Conservation (phyloP, 306 rosid genomes). For the Citrullus colocynthis region DNA sequence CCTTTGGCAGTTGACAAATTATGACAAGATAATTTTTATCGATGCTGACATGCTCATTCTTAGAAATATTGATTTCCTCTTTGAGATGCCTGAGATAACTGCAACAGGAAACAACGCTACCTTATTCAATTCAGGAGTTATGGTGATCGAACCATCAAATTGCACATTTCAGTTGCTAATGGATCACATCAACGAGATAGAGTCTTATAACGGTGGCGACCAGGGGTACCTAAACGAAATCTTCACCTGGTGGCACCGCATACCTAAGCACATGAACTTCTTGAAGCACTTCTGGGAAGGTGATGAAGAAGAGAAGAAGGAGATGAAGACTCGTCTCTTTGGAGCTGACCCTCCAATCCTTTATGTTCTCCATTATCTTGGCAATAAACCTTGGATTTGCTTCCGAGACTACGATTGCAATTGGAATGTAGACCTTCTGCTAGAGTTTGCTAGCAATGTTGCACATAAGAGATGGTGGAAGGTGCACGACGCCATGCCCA, state of each 20-base stretch:
- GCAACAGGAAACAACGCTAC: conserved; percentile 81
- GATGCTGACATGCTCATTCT: conserved; percentile 81
- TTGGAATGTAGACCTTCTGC: conserved; percentile 65
- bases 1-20: conserved; percentile 81
- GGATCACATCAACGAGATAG: conserved; percentile 73
- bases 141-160: conserved; percentile 79
- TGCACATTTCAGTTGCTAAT: conserved; percentile 70
- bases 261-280: conserved; percentile 82
- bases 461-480: conserved; percentile 86
- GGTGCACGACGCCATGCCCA: conserved; percentile 76
- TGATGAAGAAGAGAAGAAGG: conserved; percentile 51
- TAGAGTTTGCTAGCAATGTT: conserved; percentile 64
- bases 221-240: conserved; percentile 80
- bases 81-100: conserved; percentile 68
- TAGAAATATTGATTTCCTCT: conserved; percentile 71
- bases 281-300: conserved; percentile 92
- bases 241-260: conserved; percentile 89
- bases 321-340: conserved; percentile 53
- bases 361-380: conserved; percentile 75
- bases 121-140: conserved; percentile 75
- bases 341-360: conserved; percentile 69
- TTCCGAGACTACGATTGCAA: conserved; percentile 89
- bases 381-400: conserved; percentile 76
- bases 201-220: conserved; percentile 81
- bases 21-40: conserved; percentile 78